phyloP scores from a whole-genome alignment of 441 rosid genomes.

The Eutrema salsugineum region DNA sequence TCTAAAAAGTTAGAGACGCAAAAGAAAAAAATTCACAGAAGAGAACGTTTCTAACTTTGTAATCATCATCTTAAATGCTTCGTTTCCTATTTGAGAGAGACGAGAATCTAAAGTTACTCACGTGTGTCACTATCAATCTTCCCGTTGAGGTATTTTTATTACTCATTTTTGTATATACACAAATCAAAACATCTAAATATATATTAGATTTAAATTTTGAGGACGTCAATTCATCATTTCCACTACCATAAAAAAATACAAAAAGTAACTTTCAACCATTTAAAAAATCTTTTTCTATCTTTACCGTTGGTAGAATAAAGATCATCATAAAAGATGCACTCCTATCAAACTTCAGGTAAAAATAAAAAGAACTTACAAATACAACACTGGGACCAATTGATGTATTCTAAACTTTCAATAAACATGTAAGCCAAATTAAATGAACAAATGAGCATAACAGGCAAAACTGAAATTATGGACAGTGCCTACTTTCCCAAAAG shows the following conservation, averaged over 20 bases:
- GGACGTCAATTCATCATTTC: conserved; percentile 15
- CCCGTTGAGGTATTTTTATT: conserved; percentile 20
- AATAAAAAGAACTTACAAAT: background rate
- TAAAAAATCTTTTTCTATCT: background rate
- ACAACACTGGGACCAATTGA: background rate
- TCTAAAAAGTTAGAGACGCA: background rate
- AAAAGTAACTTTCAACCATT: conserved; percentile 11
- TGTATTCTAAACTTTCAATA: background rate
- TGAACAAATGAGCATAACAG: conserved; percentile 2
- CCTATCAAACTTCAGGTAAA: background rate
- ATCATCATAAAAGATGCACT: background rate
- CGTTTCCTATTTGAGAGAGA: conserved; percentile 10
- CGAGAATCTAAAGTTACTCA: conserved; percentile 3
- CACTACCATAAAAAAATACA: background rate
- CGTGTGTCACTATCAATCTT: conserved; percentile 26
- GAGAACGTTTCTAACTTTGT: background rate
- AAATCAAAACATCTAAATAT: background rate
- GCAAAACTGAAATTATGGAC: conserved; percentile 2
- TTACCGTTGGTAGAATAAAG: conserved; percentile 30
- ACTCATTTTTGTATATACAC: background rate
- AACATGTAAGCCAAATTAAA: background rate
- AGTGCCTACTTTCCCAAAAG: conserved; percentile 4
- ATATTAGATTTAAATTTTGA: background rate
- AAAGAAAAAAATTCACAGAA: background rate
- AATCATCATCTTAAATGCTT: background rate